Evolutionary conservation across 1,284 basidiomycete genomes (phyloP).

Genomic region (Omphalotus olearius): DNA sequence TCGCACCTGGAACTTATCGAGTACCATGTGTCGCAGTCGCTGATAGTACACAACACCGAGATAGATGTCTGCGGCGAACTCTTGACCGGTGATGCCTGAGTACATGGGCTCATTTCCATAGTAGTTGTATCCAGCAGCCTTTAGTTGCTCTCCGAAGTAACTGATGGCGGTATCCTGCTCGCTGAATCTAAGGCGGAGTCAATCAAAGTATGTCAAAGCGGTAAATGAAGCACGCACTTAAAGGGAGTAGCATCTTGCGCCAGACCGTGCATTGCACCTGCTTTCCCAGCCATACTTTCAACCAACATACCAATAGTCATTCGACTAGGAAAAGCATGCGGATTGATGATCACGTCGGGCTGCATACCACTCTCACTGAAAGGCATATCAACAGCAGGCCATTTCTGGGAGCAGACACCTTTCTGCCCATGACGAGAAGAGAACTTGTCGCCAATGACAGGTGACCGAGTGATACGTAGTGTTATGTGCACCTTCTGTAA

Average conservation of each 20-base stretch:
- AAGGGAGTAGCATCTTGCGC: slow-evolving; percentile 99
- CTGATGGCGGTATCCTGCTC: slow-evolving; percentile 95
- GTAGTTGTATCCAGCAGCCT: slow-evolving; percentile 96
- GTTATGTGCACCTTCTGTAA: slow-evolving; percentile 94
- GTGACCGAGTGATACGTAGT: slow-evolving; percentile 89
- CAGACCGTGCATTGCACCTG: slow-evolving; percentile 96
- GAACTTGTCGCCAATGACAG: slow-evolving; percentile 99
- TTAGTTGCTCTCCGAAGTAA: slow-evolving; percentile 96
- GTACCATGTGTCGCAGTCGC: slow-evolving; percentile 97
- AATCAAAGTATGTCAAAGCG: slow-evolving; percentile 2
- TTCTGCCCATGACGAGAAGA: slow-evolving; percentile 99
- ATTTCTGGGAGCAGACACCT: slow-evolving; percentile 99
- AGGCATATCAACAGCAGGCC: slow-evolving; percentile 98
- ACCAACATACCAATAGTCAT: slow-evolving; percentile 99
- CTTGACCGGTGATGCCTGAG: slow-evolving; percentile 97
- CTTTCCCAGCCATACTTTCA: slow-evolving; percentile 98
- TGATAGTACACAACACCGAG: slow-evolving; percentile 99
- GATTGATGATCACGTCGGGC: slow-evolving; percentile 99
- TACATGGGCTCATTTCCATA: slow-evolving; percentile 99
- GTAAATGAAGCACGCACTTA: slow-evolving; percentile 52
- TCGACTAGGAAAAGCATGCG: slow-evolving; percentile 98
- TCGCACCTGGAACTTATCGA: slow-evolving; percentile 99
- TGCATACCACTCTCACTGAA: slow-evolving; percentile 99
- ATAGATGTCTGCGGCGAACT: slow-evolving; percentile 98
- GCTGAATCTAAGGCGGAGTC: slow-evolving; percentile 65